Base-by-base conservation (phyloP, 2,329 filamentous ascomycete species). In the Penicillium oxalicum region DNA sequence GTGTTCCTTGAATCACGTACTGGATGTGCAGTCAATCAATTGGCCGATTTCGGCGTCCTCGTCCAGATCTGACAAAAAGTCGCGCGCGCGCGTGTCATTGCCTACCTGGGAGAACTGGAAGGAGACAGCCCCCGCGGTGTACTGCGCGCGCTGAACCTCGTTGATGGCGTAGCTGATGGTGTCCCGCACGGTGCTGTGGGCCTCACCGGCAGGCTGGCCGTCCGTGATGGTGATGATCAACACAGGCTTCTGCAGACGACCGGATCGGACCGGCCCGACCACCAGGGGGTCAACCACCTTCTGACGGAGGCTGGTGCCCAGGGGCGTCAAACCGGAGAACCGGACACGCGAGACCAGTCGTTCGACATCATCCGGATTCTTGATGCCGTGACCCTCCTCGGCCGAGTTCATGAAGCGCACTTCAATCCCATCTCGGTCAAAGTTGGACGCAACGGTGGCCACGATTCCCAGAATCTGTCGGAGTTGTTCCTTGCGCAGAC, bases 61-160 rank as follows among this genome's bases (percentile, higher is more conserved):
- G 57, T 86, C 83, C n/a, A 86, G 74, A 58, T 79, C 79, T 42
- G 73, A 67, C 41, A 86, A 70, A 72, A 85, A 86, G 52, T 83
- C 77, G 47, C 79, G 78, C 2, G 83, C 83, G 55, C 77, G 77
- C 61, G 78, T 72, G 58, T 86, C 83, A 57, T 84, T 84, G 53
- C 83, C 83, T 42, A 86, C 83, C 58, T 86, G 83, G 0, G 82
- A 82, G 60, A 86, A 85, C 60, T 86, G 81, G 70, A 85, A 85
- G 0, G 79, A 76, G 50, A 85, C 66, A n/a, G 79, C 80, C 42
- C 78, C 77, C 27, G 72, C 71, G 29, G 81, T 80, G 58, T 78
- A 80, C 44, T 72, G 74, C 44, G 74, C 72, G 36, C 72, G 68
- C 25, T 70, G 61, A 26, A 81, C 68, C 50, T 81, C 75, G 18